Evolutionary conservation across 2,329 filamentous ascomycete species (phyloP).

Genomic region (Pseudocercospora crystallina): DNA sequence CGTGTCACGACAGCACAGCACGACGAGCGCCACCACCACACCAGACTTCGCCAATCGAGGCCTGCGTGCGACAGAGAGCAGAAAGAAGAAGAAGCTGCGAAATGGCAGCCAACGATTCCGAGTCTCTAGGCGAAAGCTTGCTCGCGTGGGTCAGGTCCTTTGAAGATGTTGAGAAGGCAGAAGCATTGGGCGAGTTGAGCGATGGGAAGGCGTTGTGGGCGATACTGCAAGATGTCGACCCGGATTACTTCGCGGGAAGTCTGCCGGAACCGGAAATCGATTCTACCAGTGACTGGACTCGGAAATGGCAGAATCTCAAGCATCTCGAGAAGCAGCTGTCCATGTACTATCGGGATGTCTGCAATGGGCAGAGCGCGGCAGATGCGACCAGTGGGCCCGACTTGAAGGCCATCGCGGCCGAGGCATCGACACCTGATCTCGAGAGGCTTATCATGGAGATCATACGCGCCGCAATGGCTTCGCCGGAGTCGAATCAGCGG

Average conservation of each 20-base stretch:
- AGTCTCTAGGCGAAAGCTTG: constrained; percentile 31
- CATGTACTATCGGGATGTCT: constrained; percentile 50
- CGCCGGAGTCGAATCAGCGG: constrained; percentile 48
- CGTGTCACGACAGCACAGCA: no score
- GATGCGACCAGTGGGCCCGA: constrained; percentile 42
- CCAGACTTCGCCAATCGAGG: no score
- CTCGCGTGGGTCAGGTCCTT: constrained; percentile 47
- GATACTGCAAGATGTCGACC: constrained; percentile 49
- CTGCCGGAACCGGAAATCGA: constrained; percentile 48
- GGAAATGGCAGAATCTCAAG: constrained; percentile 55
- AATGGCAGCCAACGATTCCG: constrained; percentile 25
- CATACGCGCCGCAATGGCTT: constrained; percentile 49
- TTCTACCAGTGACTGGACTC: constrained; percentile 50
- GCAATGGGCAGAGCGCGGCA: constrained; percentile 38
- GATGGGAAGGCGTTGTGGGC: constrained; percentile 51
- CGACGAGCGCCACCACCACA: no score
- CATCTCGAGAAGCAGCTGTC: constrained; percentile 50
- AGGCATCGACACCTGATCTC: constrained; percentile 39
- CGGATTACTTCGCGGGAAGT: constrained; percentile 49
- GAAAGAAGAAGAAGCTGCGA: no score
- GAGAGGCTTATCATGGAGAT: constrained; percentile 50
- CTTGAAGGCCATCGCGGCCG: constrained; percentile 50
- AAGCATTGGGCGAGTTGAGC: constrained; percentile 44
- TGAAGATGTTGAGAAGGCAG: constrained; percentile 38
- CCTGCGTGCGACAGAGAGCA: no score